These are phyloP conservation scores for Secale cereale DNA, from an alignment of 176 grass and related monocot genomes.

Conservation along the genomic window DNA sequence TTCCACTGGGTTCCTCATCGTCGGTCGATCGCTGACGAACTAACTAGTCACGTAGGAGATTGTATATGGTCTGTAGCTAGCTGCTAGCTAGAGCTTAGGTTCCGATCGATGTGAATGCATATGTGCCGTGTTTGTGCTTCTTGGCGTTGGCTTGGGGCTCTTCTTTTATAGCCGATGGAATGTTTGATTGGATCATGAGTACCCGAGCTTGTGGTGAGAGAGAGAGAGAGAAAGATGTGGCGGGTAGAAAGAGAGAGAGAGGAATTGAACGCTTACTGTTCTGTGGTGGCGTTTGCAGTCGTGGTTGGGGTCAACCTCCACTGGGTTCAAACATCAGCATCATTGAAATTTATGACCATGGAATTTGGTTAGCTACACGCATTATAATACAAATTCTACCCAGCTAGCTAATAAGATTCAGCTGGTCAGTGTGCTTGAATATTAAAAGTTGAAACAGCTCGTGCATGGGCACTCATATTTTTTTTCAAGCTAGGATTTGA, in stretches of 20 bases:
- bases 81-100: background rate
- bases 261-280: background rate
- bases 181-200: background rate
- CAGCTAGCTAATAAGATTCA: too few species aligned
- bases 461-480: too few species aligned
- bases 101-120: background rate
- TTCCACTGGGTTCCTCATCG: slow-evolving; percentile 24
- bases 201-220: background rate
- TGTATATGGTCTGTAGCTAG: background rate
- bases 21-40: background rate
- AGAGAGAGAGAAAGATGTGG: background rate
- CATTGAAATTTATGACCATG: background rate
- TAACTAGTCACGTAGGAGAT: background rate
- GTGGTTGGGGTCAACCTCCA: background rate
- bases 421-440: too few species aligned
- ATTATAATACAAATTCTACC: background rate
- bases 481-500: too few species aligned
- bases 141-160: background rate
- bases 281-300: background rate
- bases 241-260: background rate
- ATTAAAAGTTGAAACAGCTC: too few species aligned
- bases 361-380: background rate
- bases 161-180: slow-evolving; percentile 1
- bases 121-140: background rate
- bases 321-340: slow-evolving; percentile 19